These are phyloP conservation scores for Corylus heterophylla DNA, from an alignment of 306 rosid species.

Conservation along the genomic window DNA sequence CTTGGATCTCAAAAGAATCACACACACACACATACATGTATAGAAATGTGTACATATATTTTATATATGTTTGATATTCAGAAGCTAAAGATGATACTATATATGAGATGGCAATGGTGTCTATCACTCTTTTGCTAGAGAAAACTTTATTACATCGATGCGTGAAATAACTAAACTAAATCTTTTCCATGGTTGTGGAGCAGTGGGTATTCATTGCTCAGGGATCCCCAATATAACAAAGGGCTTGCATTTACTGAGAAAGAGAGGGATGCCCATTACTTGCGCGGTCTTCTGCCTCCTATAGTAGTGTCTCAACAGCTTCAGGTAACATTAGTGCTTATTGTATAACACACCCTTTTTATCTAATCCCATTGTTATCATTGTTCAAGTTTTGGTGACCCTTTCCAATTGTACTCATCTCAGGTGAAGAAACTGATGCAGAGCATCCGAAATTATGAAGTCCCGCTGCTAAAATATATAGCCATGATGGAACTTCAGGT, in stretches of 20 bases:
- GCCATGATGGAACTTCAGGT: slow-evolving; percentile 98
- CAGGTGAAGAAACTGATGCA: slow-evolving; percentile 80
- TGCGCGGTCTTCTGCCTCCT: slow-evolving; percentile 97
- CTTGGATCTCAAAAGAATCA: background rate
- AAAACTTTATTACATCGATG: background rate
- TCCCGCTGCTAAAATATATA: slow-evolving; percentile 80
- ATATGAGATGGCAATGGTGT: background rate
- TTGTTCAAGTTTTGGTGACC: background rate
- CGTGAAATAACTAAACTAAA: background rate
- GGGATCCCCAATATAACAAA: slow-evolving; percentile 96
- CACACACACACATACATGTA: background rate
- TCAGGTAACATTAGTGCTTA: slow-evolving; percentile 57
- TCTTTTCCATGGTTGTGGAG: slow-evolving; percentile 11
- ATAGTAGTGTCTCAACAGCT: slow-evolving; percentile 59
- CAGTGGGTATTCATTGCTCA: slow-evolving; percentile 86
- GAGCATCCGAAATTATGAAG: slow-evolving; percentile 66
- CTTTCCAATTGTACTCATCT: slow-evolving; percentile 19
- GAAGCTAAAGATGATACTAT: background rate
- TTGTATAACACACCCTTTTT: background rate
- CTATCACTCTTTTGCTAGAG: background rate
- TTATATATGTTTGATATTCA: background rate
- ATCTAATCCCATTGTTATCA: background rate
- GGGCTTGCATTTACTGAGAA: slow-evolving; percentile 86
- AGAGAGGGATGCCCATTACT: slow-evolving; percentile 94
- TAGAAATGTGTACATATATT: background rate